Conservation (phyloP, 2,329 filamentous ascomycete species). For the Trichophyton verrucosum region DNA sequence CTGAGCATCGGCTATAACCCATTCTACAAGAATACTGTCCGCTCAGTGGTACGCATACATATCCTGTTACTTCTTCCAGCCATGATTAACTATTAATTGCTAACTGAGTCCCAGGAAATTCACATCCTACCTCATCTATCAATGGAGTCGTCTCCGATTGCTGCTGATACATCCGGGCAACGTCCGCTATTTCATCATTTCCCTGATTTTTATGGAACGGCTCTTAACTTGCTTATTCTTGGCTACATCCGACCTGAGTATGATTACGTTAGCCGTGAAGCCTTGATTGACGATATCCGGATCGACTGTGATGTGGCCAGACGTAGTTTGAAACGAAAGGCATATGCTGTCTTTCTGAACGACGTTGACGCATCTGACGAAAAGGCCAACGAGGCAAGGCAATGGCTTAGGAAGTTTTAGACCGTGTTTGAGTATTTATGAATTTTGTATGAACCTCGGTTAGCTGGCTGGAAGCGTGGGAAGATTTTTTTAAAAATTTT, state of each 20-base stretch:
- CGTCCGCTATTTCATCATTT: constrained; percentile 28
- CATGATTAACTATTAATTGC: not conserved
- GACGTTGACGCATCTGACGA: constrained; percentile 19
- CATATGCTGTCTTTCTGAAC: constrained; percentile 40
- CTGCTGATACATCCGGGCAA: not conserved
- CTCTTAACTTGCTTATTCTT: constrained; percentile 66
- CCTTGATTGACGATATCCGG: constrained; percentile 75
- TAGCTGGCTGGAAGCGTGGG: not conserved
- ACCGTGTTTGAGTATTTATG: too few relatives aligned
- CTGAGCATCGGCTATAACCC: constrained; percentile 96
- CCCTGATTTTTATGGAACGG: constrained; percentile 71
- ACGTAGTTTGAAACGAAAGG: constrained; percentile 54
- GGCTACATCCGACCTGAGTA: constrained; percentile 83
- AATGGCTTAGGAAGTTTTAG: constrained; percentile 26
- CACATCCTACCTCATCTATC: constrained; percentile 70
- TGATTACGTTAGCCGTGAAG: constrained; percentile 75
- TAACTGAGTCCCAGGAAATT: constrained; percentile 48
- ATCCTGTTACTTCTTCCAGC: not conserved
- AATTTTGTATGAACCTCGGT: too few relatives aligned
- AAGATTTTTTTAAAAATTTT: not conserved
- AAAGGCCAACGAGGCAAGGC: constrained; percentile 20
- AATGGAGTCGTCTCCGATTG: constrained; percentile 22
- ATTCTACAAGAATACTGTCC: constrained; percentile 83
- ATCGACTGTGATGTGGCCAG: constrained; percentile 76
- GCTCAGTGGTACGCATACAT: constrained; percentile 49